Percentiles rank a stretch among this genome's conserved stretches.
These are phyloP conservation scores for Calonectria pteridis DNA, from an alignment of 2,329 filamentous ascomycete species.

Conservation along the genomic window DNA sequence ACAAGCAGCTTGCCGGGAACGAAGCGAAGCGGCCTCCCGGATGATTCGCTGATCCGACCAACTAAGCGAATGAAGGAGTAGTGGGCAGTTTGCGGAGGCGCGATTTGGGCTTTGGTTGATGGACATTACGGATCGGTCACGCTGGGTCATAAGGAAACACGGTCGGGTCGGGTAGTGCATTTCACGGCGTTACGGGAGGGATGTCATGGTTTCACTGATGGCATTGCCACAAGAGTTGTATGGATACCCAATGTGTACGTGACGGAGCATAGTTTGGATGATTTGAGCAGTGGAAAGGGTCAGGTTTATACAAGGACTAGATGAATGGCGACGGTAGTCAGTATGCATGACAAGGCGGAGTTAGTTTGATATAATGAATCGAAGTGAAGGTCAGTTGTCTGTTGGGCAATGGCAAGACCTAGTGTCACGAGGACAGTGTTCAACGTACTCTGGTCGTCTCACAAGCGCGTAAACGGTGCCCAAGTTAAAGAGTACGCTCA, in stretches of 20 bases:
- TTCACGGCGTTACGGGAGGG: constrained; percentile 32
- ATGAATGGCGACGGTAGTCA: not conserved
- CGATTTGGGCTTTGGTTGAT: not conserved
- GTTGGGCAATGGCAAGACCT: not conserved
- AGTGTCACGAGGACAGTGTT: not conserved
- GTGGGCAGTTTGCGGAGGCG: not conserved
- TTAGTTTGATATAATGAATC: not conserved
- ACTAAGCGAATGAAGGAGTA: constrained; percentile 73
- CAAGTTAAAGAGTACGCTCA: not conserved
- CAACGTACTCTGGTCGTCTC: not conserved
- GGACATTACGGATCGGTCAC: constrained; percentile 1
- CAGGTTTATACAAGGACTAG: not conserved
- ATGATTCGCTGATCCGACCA: constrained; percentile 78
- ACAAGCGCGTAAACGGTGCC: not conserved
- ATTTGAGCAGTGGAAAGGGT: not conserved
- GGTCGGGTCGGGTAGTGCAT: constrained; percentile 13
- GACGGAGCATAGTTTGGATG: not conserved
- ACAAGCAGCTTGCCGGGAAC: constrained; percentile 90
- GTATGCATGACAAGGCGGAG: not conserved
- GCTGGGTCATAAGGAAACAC: constrained; percentile 3
- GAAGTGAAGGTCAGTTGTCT: not conserved
- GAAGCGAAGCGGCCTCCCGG: constrained; percentile 86
- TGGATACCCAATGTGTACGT: constrained; percentile 35
- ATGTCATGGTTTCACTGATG: constrained; percentile 12
- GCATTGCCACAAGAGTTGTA: constrained; percentile 8